Evolutionary conservation across 1,284 basidiomycete genomes (phyloP), one percentile per base, ranked within the genome.

Genomic region (Schizopora paradoxa): DNA sequence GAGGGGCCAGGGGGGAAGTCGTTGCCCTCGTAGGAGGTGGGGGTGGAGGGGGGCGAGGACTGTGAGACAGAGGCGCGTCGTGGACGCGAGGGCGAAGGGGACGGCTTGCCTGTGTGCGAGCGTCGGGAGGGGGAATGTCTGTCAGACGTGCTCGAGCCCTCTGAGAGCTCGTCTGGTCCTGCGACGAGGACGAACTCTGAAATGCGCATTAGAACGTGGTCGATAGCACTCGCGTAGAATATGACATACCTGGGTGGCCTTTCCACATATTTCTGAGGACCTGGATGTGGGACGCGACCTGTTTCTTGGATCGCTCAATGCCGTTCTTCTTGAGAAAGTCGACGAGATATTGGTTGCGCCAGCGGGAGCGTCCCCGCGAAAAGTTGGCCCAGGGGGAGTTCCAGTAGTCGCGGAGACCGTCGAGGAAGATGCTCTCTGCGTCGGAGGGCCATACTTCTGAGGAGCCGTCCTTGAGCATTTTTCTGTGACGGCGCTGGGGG

Each of bases 241-340:
- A 33, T 31, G 52, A 58, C 70, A 33, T 51, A 84, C 84, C 78
- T 67, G 79, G 72, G 50, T 85, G 77, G 27, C 83, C 85, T 59
- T 86, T 86, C 85, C 84, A 87, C 85, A 88, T 88, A 59, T 87
- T 88, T 36, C 84, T 70, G 39, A 88, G 63, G 47, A 88, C 86
- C 59, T 89, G 86, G 43, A 89, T 85, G 58, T 89, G 86, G 59
- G 81, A 85, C 14, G 86, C 86, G 55, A 89, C 86, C 61, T 88
- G 85, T 60, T 88, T 88, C 71, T 86, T 87, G 32, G 82, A 74
- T 27, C 86, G 78, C 23, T 71, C 69, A 57, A 89, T 76, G 47
- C 79, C 82, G 33, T 69, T 66, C 53, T 74, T 77, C 48, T 77
- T 70, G 48, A 88, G 75, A 57, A 82, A 82, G 52, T 87, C 84